Percentiles rank a stretch among this genome's conserved stretches.
Evolutionary conservation across 1,284 basidiomycete genomes (phyloP).

Genomic region (Ceratobasidium sp.): DNA sequence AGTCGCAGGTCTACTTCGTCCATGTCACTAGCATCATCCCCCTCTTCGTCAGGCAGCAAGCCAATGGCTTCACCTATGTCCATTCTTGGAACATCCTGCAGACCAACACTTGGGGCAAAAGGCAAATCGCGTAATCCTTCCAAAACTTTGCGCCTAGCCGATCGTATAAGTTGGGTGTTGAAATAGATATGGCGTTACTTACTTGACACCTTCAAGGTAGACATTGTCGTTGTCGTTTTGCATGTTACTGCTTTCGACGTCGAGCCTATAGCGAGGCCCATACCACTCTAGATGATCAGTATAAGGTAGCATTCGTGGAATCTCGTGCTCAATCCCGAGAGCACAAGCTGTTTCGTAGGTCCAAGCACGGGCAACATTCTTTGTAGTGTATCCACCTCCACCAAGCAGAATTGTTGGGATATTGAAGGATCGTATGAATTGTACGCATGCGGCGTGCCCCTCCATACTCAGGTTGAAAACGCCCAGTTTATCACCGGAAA

Average conservation of each 20-base stretch:
- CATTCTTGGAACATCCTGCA: conserved; percentile 83
- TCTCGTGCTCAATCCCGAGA: conserved; percentile 78
- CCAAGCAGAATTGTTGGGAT: conserved; percentile 92
- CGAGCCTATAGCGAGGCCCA: conserved; percentile 92
- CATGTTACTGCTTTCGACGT: conserved; percentile 92
- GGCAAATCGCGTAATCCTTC: conserved; percentile 80
- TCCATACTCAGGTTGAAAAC: conserved; percentile 97
- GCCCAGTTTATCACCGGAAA: conserved; percentile 95
- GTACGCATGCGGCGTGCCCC: conserved; percentile 92
- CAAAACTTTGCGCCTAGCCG: conserved; percentile 68
- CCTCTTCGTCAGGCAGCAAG: conserved; percentile 56
- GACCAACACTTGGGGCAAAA: conserved; percentile 85
- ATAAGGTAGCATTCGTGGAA: conserved; percentile 88
- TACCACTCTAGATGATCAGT: conserved; percentile 99
- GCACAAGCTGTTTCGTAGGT: conserved; percentile 97
- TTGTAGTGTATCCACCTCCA: conserved; percentile 95
- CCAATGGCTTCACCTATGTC: conserved; percentile 69
- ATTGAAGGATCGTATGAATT: conserved; percentile 83
- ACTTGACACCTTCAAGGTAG: conserved; percentile 84
- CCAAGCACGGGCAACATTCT: conserved; percentile 96
- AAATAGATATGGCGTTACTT: conserved; percentile 46
- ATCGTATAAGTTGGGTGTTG: not conserved
- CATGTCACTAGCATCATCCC: conserved; percentile 61
- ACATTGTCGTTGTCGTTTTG: conserved; percentile 90
- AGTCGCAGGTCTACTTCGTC: conserved; percentile 53